Conservation (phyloP, 768 basidiomycete genomes). For the Agaricus blazei region DNA sequence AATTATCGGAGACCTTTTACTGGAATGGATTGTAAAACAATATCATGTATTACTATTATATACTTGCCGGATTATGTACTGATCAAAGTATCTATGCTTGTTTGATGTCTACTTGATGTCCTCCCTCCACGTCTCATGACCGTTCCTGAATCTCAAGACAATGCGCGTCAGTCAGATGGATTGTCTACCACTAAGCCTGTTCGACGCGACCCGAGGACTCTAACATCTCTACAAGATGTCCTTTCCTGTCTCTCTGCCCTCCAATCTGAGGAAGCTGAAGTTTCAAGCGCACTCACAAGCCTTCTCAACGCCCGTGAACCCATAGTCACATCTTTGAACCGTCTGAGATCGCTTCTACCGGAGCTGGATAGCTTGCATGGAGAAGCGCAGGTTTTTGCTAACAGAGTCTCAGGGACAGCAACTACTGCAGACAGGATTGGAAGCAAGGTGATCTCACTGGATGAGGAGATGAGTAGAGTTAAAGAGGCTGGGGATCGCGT, state of each 20-base stretch:
- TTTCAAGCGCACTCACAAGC: constrained; percentile 67
- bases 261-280: constrained; percentile 71
- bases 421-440: constrained; percentile 85
- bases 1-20: constrained; percentile 17
- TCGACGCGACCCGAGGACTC: constrained; percentile 31
- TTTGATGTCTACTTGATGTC: neutral
- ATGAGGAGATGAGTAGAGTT: constrained; percentile 91
- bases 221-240: constrained; percentile 65
- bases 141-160: neutral
- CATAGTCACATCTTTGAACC: constrained; percentile 54
- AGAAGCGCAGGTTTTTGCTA: constrained; percentile 51
- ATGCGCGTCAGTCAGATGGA: neutral
- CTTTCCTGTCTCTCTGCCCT: constrained; percentile 69
- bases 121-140: constrained; percentile 3
- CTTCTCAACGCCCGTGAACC: constrained; percentile 67
- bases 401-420: constrained; percentile 66
- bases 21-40: constrained; percentile 26
- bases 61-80: no score
- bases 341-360: constrained; percentile 56
- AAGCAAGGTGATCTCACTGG: constrained; percentile 82
- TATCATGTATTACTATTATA: neutral
- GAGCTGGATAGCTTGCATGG: constrained; percentile 55
- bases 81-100: no score
- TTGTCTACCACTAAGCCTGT: neutral
- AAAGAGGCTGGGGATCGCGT: constrained; percentile 89